phyloP scores from a whole-genome alignment of 2,329 filamentous ascomycete species.

The Colletotrichum sojae region DNA sequence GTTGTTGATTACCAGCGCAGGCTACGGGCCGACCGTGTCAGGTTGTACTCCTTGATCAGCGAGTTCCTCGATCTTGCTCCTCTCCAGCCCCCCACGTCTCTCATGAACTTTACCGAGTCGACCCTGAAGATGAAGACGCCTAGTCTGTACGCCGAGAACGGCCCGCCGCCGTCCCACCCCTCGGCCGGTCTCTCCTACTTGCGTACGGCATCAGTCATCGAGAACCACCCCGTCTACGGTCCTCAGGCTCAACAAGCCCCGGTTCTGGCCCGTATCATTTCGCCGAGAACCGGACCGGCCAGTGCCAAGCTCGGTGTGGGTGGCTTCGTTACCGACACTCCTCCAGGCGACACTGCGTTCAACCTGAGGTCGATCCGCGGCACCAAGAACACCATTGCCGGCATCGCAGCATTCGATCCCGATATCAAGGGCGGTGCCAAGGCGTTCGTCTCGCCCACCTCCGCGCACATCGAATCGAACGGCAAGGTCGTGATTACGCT shows the following conservation, averaged over 20 bases:
- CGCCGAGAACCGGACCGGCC: conserved; percentile 54
- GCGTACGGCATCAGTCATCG: conserved; percentile 66
- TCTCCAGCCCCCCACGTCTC: conserved; percentile 53
- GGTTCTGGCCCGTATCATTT: conserved; percentile 65
- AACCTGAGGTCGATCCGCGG: conserved; percentile 47
- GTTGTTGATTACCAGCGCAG: conserved; percentile 66
- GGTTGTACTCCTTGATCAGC: conserved; percentile 69
- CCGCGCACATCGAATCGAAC: conserved; percentile 62
- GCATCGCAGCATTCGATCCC: conserved; percentile 62
- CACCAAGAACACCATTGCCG: conserved; percentile 44
- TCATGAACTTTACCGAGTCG: conserved; percentile 47
- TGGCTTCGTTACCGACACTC: conserved; percentile 65
- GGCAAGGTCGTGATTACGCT: conserved; percentile 64
- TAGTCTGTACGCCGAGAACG: conserved; percentile 65
- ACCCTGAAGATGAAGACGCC: conserved; percentile 40
- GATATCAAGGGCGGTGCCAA: conserved; percentile 67
- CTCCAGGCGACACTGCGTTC: conserved; percentile 59
- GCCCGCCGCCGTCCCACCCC: conserved; percentile 73
- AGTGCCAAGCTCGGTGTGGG: conserved; percentile 66
- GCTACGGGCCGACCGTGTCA: conserved; percentile 65
- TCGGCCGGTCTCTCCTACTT: conserved; percentile 75
- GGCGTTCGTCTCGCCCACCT: conserved; percentile 62
- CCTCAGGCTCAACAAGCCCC: conserved; percentile 67
- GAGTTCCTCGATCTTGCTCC: conserved; percentile 75
- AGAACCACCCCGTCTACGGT: conserved; percentile 74